phyloP scores from a whole-genome alignment of 208 protist genomes.

The Leishmania turanica region DNA sequence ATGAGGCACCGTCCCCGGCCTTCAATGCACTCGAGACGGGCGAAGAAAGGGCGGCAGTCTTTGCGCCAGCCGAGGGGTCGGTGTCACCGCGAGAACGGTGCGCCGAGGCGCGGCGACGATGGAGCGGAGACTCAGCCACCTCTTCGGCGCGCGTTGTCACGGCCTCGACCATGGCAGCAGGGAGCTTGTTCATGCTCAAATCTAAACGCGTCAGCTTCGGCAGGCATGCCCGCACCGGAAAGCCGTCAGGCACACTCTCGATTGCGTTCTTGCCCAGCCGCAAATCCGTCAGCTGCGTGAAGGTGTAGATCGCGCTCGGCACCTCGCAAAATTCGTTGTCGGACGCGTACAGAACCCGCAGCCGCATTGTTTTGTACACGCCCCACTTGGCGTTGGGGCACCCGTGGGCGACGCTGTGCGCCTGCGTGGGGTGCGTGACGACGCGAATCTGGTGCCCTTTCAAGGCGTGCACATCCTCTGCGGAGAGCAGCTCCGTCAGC shows the following conservation, averaged over 20 bases:
- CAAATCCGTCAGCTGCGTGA: slow-evolving; percentile 49
- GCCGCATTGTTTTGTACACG: slow-evolving; percentile 16
- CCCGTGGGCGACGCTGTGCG: background rate
- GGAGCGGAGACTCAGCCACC: background rate
- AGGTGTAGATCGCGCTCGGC: slow-evolving; percentile 24
- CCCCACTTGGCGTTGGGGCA: slow-evolving; percentile 9
- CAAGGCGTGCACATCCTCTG: slow-evolving; percentile 25
- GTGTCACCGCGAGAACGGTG: background rate
- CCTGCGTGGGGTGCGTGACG: slow-evolving; percentile 25
- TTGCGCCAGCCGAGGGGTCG: background rate
- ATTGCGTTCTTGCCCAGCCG: slow-evolving; percentile 30
- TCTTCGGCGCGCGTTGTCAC: slow-evolving; percentile 9
- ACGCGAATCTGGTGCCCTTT: slow-evolving; percentile 10
- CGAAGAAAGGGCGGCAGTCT: background rate
- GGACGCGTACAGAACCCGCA: slow-evolving; percentile 56
- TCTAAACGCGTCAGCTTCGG: slow-evolving; percentile 18
- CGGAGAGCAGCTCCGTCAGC: slow-evolving; percentile 37
- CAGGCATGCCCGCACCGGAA: slow-evolving; percentile 18
- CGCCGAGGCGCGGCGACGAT: background rate
- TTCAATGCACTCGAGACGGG: background rate
- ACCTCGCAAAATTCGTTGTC: slow-evolving; percentile 44
- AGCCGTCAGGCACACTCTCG: slow-evolving; percentile 24
- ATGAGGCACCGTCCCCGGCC: background rate
- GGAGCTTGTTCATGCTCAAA: slow-evolving; percentile 36
- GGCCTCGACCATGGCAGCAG: slow-evolving; percentile 1